These are phyloP conservation scores for Neurospora pannonica DNA, from an alignment of 495 filamentous ascomycete species.

Conservation along the genomic window DNA sequence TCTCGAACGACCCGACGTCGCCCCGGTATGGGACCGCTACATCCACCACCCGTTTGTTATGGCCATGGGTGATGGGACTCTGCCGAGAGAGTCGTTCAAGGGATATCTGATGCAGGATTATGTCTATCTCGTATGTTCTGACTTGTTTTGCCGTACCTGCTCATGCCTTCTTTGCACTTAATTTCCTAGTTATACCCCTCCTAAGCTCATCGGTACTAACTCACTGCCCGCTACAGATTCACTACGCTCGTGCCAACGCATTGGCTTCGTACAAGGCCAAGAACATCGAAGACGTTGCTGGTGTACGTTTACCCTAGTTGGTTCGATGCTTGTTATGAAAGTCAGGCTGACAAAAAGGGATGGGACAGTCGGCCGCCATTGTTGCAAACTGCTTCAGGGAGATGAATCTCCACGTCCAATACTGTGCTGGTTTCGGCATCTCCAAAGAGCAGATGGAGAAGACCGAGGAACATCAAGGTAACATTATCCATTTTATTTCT, in stretches of 20 bases:
- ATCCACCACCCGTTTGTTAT: slow-evolving; percentile 73
- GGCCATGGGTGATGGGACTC: slow-evolving; percentile 61
- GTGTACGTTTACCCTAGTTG: slow-evolving; percentile 27
- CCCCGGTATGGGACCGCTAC: slow-evolving; percentile 58
- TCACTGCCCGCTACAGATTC: slow-evolving; percentile 41
- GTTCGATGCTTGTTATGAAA: background rate
- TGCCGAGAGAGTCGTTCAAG: slow-evolving; percentile 68
- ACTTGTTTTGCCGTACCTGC: background rate
- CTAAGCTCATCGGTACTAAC: background rate
- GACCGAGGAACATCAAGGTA: slow-evolving; percentile 64
- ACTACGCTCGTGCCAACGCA: slow-evolving; percentile 78
- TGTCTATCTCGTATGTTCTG: slow-evolving; percentile 60
- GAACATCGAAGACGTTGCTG: slow-evolving; percentile 60
- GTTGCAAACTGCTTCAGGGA: slow-evolving; percentile 69
- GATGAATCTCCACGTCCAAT: slow-evolving; percentile 68
- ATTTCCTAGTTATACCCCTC: background rate
- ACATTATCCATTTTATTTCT: background rate
- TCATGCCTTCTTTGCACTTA: background rate
- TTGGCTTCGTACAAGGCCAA: slow-evolving; percentile 76
- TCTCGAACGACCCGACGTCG: slow-evolving; percentile 65
- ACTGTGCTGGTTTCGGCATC: slow-evolving; percentile 74
- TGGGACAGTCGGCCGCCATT: slow-evolving; percentile 54
- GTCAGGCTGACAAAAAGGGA: background rate
- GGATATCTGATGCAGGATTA: slow-evolving; percentile 86
- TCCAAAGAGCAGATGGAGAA: slow-evolving; percentile 62